These are phyloP conservation scores for Eremothecium cymbalariae DNA, from an alignment of 1,139 yeast species.

Conservation along the genomic window DNA sequence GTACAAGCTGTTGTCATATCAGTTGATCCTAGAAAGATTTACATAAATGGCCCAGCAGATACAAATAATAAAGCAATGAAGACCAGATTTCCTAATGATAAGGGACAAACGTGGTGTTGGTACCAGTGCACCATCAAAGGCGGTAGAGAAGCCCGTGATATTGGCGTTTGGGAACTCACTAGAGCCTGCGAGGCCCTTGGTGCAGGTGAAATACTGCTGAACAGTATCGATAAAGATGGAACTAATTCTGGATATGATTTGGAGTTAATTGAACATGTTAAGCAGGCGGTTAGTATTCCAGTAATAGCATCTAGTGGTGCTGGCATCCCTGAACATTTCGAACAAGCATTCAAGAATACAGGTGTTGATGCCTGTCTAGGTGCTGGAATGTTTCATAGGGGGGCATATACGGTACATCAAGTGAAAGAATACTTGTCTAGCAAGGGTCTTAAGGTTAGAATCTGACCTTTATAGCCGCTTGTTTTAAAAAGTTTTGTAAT, in stretches of 20 bases:
- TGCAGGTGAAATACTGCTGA: slow-evolving; percentile 90
- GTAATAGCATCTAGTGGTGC: slow-evolving; percentile 98
- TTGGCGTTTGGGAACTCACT: slow-evolving; percentile 87
- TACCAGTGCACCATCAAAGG: slow-evolving; percentile 95
- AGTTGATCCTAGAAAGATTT: slow-evolving; percentile 87
- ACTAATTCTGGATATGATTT: slow-evolving; percentile 86
- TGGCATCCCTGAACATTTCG: slow-evolving; percentile 83
- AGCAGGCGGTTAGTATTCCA: slow-evolving; percentile 69
- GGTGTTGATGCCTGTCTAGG: slow-evolving; percentile 94
- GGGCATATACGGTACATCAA: slow-evolving; percentile 77
- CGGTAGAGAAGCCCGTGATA: slow-evolving; percentile 80
- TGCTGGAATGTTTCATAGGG: slow-evolving; percentile 96
- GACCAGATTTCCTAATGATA: slow-evolving; percentile 58
- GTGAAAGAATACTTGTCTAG: slow-evolving; percentile 60
- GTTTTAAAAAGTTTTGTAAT: no score
- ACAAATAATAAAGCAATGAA: slow-evolving; percentile 58
- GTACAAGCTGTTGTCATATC: slow-evolving; percentile 95
- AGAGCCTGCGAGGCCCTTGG: slow-evolving; percentile 86
- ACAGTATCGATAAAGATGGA: slow-evolving; percentile 95
- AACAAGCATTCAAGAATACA: slow-evolving; percentile 73
- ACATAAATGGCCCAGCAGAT: slow-evolving; percentile 51
- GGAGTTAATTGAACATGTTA: slow-evolving; percentile 72
- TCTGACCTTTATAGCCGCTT: no score
- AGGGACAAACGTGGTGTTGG: slow-evolving; percentile 82
- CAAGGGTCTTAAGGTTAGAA: slow-evolving; percentile 47